phyloP scores from a whole-genome alignment of 306 rosid genomes.

The Vigna reflexopilosa region DNA sequence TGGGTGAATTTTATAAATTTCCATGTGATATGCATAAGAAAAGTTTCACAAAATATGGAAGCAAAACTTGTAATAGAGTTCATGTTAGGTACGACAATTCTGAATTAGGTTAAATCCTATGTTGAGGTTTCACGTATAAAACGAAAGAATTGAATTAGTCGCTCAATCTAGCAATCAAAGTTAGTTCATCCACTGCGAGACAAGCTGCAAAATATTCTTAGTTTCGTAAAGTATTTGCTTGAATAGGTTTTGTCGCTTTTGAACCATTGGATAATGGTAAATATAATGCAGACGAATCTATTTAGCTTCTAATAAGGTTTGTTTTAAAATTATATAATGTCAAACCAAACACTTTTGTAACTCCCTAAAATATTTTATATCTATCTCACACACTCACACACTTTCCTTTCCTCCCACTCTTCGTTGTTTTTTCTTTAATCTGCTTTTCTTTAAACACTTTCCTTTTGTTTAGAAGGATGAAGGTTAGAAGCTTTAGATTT shows the following conservation, averaged over 20 bases:
- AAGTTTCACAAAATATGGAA: no score
- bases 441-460: background rate
- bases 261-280: slow-evolving; percentile 27
- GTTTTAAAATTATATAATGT: background rate
- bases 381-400: background rate
- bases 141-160: slow-evolving; percentile 16
- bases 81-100: slow-evolving; percentile 17
- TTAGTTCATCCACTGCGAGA: slow-evolving; percentile 43
- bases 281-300: slow-evolving; percentile 19
- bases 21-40: no score
- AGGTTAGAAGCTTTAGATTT: slow-evolving; percentile 19
- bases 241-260: slow-evolving; percentile 34
- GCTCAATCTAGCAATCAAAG: slow-evolving; percentile 43
- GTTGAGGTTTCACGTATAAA: slow-evolving; percentile 9
- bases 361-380: background rate
- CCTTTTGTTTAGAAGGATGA: slow-evolving; percentile 15
- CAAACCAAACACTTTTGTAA: slow-evolving; percentile 3
- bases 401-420: slow-evolving; percentile 21
- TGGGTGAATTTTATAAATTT: no score
- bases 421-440: background rate
- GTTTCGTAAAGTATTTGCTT: slow-evolving; percentile 34
- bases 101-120: slow-evolving; percentile 23
- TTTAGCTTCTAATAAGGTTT: slow-evolving; percentile 29
- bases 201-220: slow-evolving; percentile 27
- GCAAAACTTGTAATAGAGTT: no score